Evolutionary conservation across 2,329 filamentous ascomycete species (phyloP).

Genomic region (Exophiala xenobiotica): DNA sequence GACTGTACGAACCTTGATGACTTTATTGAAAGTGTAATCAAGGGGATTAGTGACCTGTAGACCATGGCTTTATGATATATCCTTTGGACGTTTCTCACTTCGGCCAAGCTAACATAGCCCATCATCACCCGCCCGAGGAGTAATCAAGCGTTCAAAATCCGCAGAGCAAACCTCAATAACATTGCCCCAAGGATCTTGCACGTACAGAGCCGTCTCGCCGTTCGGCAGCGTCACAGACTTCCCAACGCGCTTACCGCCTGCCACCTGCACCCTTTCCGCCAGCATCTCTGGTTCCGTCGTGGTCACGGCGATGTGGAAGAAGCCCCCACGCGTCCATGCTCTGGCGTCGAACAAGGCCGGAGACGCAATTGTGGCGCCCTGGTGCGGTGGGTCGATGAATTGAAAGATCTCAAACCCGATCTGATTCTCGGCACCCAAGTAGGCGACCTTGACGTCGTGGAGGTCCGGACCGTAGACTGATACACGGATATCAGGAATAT

Average conservation of each 20-base stretch:
- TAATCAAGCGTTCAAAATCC: neutral
- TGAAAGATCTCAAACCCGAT: slow-evolving; percentile 13
- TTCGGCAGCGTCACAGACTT: slow-evolving; percentile 1
- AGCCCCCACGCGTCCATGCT: slow-evolving; percentile 3
- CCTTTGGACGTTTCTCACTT: too few species aligned
- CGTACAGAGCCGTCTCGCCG: slow-evolving; percentile 6
- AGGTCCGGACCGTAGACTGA: slow-evolving; percentile 1
- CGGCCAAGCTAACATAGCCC: neutral
- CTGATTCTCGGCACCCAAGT: neutral
- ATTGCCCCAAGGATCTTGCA: slow-evolving; percentile 15
- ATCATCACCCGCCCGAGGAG: neutral
- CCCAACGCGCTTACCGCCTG: slow-evolving; percentile 5
- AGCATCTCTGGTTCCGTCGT: neutral
- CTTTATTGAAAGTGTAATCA: neutral
- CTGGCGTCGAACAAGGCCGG: neutral
- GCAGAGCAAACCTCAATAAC: slow-evolving; percentile 5
- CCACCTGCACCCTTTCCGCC: neutral
- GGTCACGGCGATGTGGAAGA: slow-evolving; percentile 16
- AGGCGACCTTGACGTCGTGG: slow-evolving; percentile 10
- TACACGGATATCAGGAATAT: neutral
- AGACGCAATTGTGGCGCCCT: neutral
- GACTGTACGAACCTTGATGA: neutral
- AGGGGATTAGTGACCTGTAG: neutral
- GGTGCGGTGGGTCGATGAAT: slow-evolving; percentile 10
- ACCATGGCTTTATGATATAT: neutral